Evolutionary conservation across 495 filamentous ascomycete species (phyloP), one percentile per base, ranked within the genome.

Genomic region (Aspergillus bertholletiae): DNA sequence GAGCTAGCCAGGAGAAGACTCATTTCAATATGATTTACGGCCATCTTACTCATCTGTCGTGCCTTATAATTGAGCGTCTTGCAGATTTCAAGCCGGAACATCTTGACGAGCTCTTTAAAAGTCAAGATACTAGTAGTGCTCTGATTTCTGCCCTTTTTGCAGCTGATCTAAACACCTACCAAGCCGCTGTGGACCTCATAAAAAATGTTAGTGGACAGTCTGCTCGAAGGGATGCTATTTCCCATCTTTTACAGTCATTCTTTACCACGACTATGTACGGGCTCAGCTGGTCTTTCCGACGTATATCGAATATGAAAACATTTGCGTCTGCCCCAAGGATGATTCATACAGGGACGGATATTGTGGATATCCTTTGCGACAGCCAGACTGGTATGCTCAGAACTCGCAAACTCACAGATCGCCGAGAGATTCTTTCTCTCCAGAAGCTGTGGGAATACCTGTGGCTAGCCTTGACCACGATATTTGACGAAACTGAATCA

Each of bases 331-430:
- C 85, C 53, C 81, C 83, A 3, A 81, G 82, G 39, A 80, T 91
- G 73, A 70, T 96, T 39, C 88, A 87, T 55, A 86, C 85, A 30
- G 84, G 83, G 51, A 83, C 83, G 23, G 88, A 92, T 58, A 80
- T 96, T 27, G 73, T 97, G 30, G 83, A 89, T 56, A 81, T 87
- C 57, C 83, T 98, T 26, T 94, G 90, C 78, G 88, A 96, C 55
- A 82, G 82, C 5, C 83, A 89, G 44, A 81, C 84, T 51, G 95
- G 94, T 51, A 78, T 96, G 47, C 79, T 98, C 26, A 80, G 91
- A 49, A 84, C 81, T 37, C 81, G 79, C 34, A 77, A 78, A 35
- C 65, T 82, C 11, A 72, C 83, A 27, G 78, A 80, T 21, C 64
- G 76, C n/a, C 74, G 74, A 41, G 88, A 92, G 59, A 74, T 79